Conservation (phyloP, 305 asterid species). For the Withania somnifera region DNA sequence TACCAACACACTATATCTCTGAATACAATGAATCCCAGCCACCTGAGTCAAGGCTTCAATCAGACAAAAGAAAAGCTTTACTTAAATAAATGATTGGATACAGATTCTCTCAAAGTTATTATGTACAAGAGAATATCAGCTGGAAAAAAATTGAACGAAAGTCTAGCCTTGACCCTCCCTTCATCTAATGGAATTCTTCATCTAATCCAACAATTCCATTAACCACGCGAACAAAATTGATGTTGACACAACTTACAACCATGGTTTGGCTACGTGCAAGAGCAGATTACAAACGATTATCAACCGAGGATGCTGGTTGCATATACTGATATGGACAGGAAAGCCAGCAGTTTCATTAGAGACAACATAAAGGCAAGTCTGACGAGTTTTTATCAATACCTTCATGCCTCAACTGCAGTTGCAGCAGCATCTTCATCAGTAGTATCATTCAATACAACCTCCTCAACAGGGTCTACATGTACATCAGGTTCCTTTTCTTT, state of each 20-base stretch:
- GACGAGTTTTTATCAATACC: background rate
- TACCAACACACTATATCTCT: background rate
- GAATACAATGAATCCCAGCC: background rate
- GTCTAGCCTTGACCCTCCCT: too few relatives aligned
- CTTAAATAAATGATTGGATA: background rate
- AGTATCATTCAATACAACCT: conserved; percentile 14
- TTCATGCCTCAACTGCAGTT: conserved; percentile 32
- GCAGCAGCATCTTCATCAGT: conserved; percentile 21
- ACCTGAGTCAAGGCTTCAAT: too few relatives aligned
- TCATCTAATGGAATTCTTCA: too few relatives aligned
- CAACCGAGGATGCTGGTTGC: background rate
- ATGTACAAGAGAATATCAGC: background rate
- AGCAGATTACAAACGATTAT: background rate
- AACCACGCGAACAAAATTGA: background rate
- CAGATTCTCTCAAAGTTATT: background rate
- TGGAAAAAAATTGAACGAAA: background rate
- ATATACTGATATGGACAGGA: background rate
- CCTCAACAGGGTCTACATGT: conserved; percentile 14
- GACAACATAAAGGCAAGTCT: background rate
- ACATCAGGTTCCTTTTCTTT: too few relatives aligned
- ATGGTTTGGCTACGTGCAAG: background rate
- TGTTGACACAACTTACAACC: background rate
- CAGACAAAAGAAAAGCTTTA: background rate
- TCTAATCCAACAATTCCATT: background rate
- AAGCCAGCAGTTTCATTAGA: background rate